Percentiles rank a stretch among this genome's conserved stretches.
phyloP scores from a whole-genome alignment of 2,329 filamentous ascomycete species.

The Stromatinia cepivora region DNA sequence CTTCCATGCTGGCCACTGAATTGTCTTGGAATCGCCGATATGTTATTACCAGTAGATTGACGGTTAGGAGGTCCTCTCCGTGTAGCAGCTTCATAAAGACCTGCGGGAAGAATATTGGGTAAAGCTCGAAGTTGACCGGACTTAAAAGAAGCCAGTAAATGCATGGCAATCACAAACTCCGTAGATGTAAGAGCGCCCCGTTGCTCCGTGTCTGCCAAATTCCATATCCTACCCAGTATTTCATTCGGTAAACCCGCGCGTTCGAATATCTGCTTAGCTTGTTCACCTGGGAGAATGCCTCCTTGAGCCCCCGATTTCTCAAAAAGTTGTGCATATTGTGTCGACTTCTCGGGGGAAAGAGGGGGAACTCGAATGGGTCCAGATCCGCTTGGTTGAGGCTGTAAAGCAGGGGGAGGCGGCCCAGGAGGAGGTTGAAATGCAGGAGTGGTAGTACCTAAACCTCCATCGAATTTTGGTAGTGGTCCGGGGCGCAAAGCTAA shows the following conservation, averaged over 20 bases:
- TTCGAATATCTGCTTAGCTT: constrained; percentile 93
- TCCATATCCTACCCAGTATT: constrained; percentile 92
- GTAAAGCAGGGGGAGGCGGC: constrained; percentile 46
- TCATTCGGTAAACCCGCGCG: constrained; percentile 89
- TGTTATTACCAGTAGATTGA: constrained; percentile 45
- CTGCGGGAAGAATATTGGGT: constrained; percentile 77
- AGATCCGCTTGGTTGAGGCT: constrained; percentile 59
- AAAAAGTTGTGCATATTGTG: constrained; percentile 86
- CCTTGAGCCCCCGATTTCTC: constrained; percentile 80
- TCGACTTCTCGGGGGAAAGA: constrained; percentile 81
- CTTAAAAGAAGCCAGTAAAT: constrained; percentile 89
- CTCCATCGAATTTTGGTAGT: constrained; percentile 88
- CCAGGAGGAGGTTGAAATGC: constrained; percentile 53
- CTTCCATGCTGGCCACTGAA: constrained; percentile 67
- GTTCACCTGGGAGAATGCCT: constrained; percentile 78
- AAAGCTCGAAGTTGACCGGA: constrained; percentile 76
- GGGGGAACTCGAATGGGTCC: constrained; percentile 84
- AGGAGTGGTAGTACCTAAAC: constrained; percentile 46
- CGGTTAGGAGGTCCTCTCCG: constrained; percentile 55
- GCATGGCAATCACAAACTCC: constrained; percentile 98
- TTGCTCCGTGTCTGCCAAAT: constrained; percentile 89
- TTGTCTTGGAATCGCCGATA: constrained; percentile 76
- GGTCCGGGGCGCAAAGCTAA: constrained; percentile 83
- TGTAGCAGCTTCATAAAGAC: constrained; percentile 86
- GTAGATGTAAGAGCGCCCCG: constrained; percentile 81